Base-by-base conservation (phyloP, 371 early-diverging fungal species). In the Apophysomyces variabilis region DNA sequence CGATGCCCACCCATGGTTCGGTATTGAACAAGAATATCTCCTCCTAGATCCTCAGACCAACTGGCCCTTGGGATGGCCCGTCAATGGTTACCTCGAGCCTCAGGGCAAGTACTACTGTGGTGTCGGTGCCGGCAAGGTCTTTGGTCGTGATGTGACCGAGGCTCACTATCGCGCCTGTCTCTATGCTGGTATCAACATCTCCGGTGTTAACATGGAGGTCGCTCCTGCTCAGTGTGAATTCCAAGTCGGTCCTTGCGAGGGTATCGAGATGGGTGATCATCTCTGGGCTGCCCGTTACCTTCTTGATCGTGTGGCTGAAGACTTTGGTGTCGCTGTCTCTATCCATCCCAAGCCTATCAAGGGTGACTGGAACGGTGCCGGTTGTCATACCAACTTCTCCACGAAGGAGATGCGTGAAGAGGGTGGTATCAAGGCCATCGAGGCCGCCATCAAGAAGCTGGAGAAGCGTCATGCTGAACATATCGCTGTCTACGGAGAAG, bases 11-110 rank as follows among this genome's bases (percentile, higher is more conserved):
- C 85, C 88, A 38, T 87, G 88, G 88, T 87, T 87, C 62, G 88
- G 88, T 69, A 84, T 87, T 67, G 88, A 87, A 66, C 87, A 86
- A 69, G 87, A 86, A 66, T 87, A 87, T 60, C 84, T 84, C 67
- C 61, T 87, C 12, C 71, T 87, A 65, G 85, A 87, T 64, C 60
- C 66, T 5, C 73, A 79, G 70, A 77, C 77, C 60, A 61, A 77
- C 64, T 69, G 63, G 62, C 70, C 66, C 2, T 66, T 54, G 39
- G 82, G 84, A 38, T 85, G 85, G 85, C 84, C 84, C 54, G 71
- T 76, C 64, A 77, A 77, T 35, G 88, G 88, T 57, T 86, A 68
- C 80, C 86, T 86, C 26, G 88, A 84, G 45, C 83, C 88, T 47
- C 88, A 87, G 72, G 85, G 81, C 57, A 39, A 85, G 66, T 85